These are phyloP conservation scores for Dendrobium officinale DNA, from an alignment of 106 monocot species.

Conservation along the genomic window DNA sequence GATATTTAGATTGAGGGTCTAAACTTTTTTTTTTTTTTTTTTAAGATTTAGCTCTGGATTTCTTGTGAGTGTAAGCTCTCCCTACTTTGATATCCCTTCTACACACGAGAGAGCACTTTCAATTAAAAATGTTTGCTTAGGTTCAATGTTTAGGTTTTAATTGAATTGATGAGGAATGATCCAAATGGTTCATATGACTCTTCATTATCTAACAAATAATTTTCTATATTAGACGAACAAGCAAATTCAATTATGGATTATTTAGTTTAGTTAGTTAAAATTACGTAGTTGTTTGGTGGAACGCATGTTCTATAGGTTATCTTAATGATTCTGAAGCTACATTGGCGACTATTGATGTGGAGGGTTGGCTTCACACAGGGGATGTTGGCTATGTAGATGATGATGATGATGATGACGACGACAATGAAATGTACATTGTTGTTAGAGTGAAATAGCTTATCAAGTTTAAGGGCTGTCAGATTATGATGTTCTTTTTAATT, in stretches of 20 bases:
- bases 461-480: conserved; percentile 98
- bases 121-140: no score
- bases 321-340: conserved; percentile 83
- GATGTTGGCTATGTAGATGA: conserved; percentile 93
- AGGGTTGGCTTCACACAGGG: conserved; percentile 94
- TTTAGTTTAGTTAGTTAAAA: background rate
- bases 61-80: no score
- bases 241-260: background rate
- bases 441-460: conserved; percentile 96
- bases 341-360: conserved; percentile 64
- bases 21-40: no score
- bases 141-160: no score
- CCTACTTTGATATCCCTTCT: no score
- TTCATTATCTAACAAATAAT: no score
- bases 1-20: no score
- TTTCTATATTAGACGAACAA: no score
- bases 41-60: no score
- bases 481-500: background rate
- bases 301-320: conserved; percentile 35
- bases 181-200: background rate
- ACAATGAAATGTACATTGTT: conserved; percentile 80
- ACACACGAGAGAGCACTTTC: no score
- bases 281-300: background rate
- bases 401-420: conserved; percentile 17
- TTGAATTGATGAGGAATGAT: no score